Evolutionary conservation across 192 early-diverging fungal species (phyloP), one percentile per base, ranked within the genome.

Genomic region (Umbelopsis isabellina): DNA sequence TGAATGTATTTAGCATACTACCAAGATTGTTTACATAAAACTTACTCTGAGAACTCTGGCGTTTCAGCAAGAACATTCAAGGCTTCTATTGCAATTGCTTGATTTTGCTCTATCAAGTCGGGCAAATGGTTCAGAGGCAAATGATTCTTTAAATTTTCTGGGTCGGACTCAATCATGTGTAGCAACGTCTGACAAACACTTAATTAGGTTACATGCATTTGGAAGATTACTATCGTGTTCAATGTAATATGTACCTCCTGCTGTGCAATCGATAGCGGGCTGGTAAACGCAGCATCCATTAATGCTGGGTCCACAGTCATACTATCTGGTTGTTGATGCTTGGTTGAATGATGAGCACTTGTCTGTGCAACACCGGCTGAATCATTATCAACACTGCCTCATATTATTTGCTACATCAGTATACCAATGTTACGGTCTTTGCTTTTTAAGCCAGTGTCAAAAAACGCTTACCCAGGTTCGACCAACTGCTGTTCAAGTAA

Each of bases 51-150:
- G 67, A 81, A 52, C 51, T 79, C 67, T 16, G 46, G 49, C 20
- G 71, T 50, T 11, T 41, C 35, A 30, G 69, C 48, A 23, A 85
- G 71, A 27, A 72, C 65, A 33, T 74, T 48, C 3, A 85, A 61
- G 16, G 70, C 64, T 45, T 79, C 78, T 16, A 70, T 65, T 7
- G 82, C 82, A 18, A 85, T 35, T 11, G 55, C 77, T 23, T 77
- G 80, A 58, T 85, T 85, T 69, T 75, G 79, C 51, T 85, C 82
- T 41, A 84, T 75, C 25, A 85, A 68, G 37, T 75, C 66, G 15
- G 82, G 78, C 21, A 85, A 66, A 25, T 45, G 49, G 46, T 69
- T 72, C 7, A 80, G 66, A 7, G 74, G 48, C n/a, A 76, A 45
- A 37, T 35, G 15, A 18, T 61, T 30, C 1, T 15, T 61, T 16